phyloP scores from a whole-genome alignment of 805 yeast genomes.

The Zygotorulaspora chibaensis region DNA sequence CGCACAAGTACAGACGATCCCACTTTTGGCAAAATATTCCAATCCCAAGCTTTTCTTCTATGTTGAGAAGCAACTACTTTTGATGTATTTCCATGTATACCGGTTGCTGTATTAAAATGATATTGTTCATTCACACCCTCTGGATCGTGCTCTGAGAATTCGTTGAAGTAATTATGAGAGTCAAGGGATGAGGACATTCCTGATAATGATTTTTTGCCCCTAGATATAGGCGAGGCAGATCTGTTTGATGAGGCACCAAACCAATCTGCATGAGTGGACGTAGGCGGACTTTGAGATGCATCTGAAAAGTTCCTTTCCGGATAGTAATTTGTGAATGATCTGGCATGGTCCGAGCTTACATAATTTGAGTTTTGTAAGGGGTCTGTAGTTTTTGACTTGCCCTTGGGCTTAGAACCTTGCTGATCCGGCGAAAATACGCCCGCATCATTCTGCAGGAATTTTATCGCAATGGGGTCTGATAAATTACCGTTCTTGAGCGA shows the following conservation, averaged over 20 bases:
- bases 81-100: constrained; percentile 20
- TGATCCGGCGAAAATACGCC: neutral
- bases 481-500: constrained; percentile 6
- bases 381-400: neutral
- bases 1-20: constrained; percentile 19
- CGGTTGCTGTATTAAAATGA: constrained; percentile 7
- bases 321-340: neutral
- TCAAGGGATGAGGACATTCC: constrained; percentile 6
- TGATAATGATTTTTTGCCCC: constrained; percentile 3
- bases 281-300: neutral
- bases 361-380: neutral
- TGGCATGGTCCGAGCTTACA: neutral
- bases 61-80: constrained; percentile 14
- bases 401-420: neutral
- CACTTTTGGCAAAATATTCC: constrained; percentile 26
- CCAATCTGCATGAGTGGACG: neutral
- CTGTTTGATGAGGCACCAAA: neutral
- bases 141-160: constrained; percentile 1
- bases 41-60: constrained; percentile 19
- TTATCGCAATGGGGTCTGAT: constrained; percentile 6
- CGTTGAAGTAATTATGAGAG: constrained; percentile 7
- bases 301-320: neutral
- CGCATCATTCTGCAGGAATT: constrained; percentile 1
- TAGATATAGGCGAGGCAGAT: constrained; percentile 6
- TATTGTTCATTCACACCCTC: constrained; percentile 4